Evolutionary conservation across 306 rosid genomes (phyloP).

Genomic region (Spatholobus suberectus): DNA sequence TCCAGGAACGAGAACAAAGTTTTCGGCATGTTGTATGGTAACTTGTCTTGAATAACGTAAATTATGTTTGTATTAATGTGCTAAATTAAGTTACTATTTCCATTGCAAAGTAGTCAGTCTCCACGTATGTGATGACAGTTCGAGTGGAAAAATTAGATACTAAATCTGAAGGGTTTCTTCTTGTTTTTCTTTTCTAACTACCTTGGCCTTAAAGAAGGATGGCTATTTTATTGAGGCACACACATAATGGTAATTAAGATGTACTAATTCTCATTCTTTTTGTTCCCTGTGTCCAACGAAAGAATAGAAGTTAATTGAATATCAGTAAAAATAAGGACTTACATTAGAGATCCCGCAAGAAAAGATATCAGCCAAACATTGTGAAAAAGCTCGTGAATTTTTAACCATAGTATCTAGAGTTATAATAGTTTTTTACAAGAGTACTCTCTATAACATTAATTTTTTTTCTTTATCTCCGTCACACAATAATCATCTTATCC

Average conservation of each 20-base stretch:
- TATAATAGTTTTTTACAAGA: background rate
- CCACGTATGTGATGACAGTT: background rate
- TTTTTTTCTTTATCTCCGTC: too few species aligned
- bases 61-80: slow-evolving; percentile 9
- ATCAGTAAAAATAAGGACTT: background rate
- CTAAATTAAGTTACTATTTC: background rate
- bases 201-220: background rate
- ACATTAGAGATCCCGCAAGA: background rate
- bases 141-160: background rate
- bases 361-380: background rate
- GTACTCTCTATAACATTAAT: too few species aligned
- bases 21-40: background rate
- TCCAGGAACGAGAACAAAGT: slow-evolving; percentile 4
- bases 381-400: background rate
- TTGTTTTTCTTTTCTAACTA: background rate
- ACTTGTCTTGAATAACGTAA: slow-evolving; percentile 10
- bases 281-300: slow-evolving; percentile 5
- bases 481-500: background rate
- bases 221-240: background rate
- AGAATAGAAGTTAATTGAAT: background rate
- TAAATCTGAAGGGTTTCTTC: background rate
- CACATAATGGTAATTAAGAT: background rate
- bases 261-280: slow-evolving; percentile 11
- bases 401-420: background rate
- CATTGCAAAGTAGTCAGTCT: background rate